A percentile compares a stretch with the other conserved stretches of the same genome.
These are phyloP conservation scores for Pestalotiopsis sp. DNA, from an alignment of 2,329 filamentous ascomycete genomes.

Conservation along the genomic window DNA sequence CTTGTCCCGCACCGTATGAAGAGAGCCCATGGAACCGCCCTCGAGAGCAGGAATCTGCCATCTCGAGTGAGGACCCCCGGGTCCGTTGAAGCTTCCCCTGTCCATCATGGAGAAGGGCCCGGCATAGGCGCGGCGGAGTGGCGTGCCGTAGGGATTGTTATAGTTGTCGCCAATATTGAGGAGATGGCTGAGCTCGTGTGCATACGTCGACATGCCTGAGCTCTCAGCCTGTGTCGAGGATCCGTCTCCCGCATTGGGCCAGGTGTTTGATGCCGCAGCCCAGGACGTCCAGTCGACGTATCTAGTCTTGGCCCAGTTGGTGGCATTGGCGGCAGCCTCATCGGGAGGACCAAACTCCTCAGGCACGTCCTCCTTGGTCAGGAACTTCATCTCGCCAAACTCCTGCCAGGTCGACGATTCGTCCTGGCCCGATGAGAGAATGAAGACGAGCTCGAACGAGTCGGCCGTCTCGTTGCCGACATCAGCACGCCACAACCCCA, in stretches of 20 bases:
- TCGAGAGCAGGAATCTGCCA: constrained; percentile 54
- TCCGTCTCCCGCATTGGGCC: constrained; percentile 55
- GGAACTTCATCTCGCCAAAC: constrained; percentile 57
- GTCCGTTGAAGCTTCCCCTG: constrained; percentile 54
- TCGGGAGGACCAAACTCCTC: constrained; percentile 51
- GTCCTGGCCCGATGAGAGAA: constrained; percentile 56
- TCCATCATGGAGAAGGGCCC: constrained; percentile 57
- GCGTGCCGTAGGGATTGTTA: constrained; percentile 53
- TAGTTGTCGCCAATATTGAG: constrained; percentile 58
- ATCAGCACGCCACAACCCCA: constrained; percentile 52
- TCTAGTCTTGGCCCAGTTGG: constrained; percentile 51
- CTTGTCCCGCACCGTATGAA: constrained; percentile 57
- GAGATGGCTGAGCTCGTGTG: constrained; percentile 55
- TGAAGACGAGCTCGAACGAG: constrained; percentile 54
- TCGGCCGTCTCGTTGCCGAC: constrained; percentile 51
- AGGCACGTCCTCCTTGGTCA: constrained; percentile 47
- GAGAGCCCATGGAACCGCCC: constrained; percentile 51
- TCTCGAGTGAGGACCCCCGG: constrained; percentile 53
- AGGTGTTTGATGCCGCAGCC: constrained; percentile 52
- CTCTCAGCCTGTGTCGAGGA: constrained; percentile 57
- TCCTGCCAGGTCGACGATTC: constrained; percentile 60
- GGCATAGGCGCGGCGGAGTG: constrained; percentile 48
- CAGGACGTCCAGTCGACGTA: constrained; percentile 58
- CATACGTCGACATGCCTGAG: constrained; percentile 55
- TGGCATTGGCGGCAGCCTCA: constrained; percentile 31